These are phyloP conservation scores for Odontarrhena argentea DNA, from an alignment of 345 rosid genomes.

Conservation along the genomic window DNA sequence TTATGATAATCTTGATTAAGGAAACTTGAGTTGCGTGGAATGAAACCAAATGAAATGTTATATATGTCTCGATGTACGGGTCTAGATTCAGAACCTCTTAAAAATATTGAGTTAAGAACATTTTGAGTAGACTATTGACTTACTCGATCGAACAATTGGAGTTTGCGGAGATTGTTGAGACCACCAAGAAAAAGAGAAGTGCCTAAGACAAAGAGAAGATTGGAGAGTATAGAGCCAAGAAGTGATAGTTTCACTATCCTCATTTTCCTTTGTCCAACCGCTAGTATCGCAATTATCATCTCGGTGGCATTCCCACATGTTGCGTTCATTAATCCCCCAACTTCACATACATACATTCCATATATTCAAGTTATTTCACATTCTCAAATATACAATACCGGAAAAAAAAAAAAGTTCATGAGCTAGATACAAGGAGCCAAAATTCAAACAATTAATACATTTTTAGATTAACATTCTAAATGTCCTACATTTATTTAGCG, in stretches of 20 bases:
- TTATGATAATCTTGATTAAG: too few relatives aligned
- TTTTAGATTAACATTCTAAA: neutral
- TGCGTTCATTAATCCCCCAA: conserved; percentile 92
- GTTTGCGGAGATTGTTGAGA: conserved; percentile 71
- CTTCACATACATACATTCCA: conserved; percentile 45
- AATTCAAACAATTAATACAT: neutral
- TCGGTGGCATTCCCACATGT: conserved; percentile 97
- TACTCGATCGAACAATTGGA: conserved; percentile 79
- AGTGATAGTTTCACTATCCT: conserved; percentile 77
- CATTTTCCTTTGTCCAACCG: conserved; percentile 69
- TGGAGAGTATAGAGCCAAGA: conserved; percentile 86
- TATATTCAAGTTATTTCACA: neutral
- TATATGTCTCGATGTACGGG: too few relatives aligned
- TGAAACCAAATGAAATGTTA: too few relatives aligned
- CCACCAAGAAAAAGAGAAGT: conserved; percentile 84
- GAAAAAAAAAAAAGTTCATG: too few relatives aligned
- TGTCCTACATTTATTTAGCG: too few relatives aligned
- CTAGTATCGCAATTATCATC: conserved; percentile 85
- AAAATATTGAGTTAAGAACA: too few relatives aligned
- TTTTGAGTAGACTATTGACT: conserved; percentile 3
- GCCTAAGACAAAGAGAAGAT: conserved; percentile 89
- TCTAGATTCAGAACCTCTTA: too few relatives aligned
- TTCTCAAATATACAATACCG: neutral
- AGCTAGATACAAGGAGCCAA: too few relatives aligned
- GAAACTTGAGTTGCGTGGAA: too few relatives aligned